Conservation (phyloP, 768 basidiomycete genomes). For the Tephrocybe sp. region DNA sequence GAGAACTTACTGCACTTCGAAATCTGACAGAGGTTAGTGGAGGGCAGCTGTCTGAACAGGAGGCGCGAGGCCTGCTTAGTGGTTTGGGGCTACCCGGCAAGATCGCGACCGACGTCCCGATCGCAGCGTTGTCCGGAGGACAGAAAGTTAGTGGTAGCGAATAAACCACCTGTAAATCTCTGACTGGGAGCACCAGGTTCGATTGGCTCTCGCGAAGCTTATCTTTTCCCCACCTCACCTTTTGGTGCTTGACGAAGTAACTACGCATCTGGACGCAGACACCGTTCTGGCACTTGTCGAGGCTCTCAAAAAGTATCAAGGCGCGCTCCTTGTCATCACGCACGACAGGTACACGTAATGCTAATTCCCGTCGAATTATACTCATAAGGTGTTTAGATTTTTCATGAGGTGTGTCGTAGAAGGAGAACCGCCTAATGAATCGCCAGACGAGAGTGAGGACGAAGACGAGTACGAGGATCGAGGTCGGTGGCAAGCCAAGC, state of each 20-base stretch:
- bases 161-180: not conserved
- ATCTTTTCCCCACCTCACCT: slow-evolving; percentile 56
- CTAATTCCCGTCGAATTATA: no score
- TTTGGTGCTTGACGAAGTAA: slow-evolving; percentile 59
- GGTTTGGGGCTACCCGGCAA: slow-evolving; percentile 43
- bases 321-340: slow-evolving; percentile 62
- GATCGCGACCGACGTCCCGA: slow-evolving; percentile 41
- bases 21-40: slow-evolving; percentile 19
- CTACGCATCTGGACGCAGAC: slow-evolving; percentile 67
- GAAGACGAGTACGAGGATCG: slow-evolving; percentile 16
- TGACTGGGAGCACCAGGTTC: slow-evolving; percentile 37
- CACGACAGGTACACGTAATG: slow-evolving; percentile 43
- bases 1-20: slow-evolving; percentile 18
- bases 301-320: slow-evolving; percentile 49
- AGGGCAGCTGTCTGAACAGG: slow-evolving; percentile 33
- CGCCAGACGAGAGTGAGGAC: slow-evolving; percentile 13
- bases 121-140: slow-evolving; percentile 51
- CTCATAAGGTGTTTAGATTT: slow-evolving; percentile 13
- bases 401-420: slow-evolving; percentile 30
- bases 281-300: slow-evolving; percentile 57
- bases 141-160: slow-evolving; percentile 38
- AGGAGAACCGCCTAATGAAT: slow-evolving; percentile 21
- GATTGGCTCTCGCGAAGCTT: slow-evolving; percentile 57
- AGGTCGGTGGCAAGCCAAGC: slow-evolving; percentile 18
- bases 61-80: slow-evolving; percentile 40